Conservation (phyloP, 176 grass and related monocot genomes). For the Bothriochloa decipiens region DNA sequence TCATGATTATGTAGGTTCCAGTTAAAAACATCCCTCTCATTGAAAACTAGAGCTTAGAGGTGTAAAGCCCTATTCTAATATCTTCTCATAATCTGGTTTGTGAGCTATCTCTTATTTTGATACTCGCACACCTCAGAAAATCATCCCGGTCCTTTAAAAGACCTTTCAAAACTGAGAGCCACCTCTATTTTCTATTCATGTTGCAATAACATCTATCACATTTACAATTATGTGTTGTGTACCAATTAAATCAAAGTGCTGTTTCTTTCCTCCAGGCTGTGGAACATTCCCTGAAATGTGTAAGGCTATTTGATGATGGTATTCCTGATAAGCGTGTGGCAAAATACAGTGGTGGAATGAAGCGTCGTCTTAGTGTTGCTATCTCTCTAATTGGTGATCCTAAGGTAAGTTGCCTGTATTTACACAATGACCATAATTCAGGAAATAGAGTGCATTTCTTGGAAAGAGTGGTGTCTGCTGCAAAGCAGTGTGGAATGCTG, state of each 20-base stretch:
- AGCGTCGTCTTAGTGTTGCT: slow-evolving; percentile 80
- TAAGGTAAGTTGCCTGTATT: slow-evolving; percentile 51
- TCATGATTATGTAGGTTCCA: too few relatives aligned
- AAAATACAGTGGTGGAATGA: slow-evolving; percentile 92
- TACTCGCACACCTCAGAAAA: not conserved
- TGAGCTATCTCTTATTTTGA: not conserved
- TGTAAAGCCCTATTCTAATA: too few relatives aligned
- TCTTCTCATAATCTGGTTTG: not conserved
- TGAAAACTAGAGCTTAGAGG: too few relatives aligned
- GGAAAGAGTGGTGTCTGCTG: not conserved
- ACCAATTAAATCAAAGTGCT: not conserved
- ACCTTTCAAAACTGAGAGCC: not conserved
- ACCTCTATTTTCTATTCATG: not conserved
- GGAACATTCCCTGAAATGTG: slow-evolving; percentile 70
- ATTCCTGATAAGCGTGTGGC: slow-evolving; percentile 66
- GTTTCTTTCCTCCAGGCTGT: slow-evolving; percentile 62
- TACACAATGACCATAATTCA: not conserved
- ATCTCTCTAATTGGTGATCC: slow-evolving; percentile 78
- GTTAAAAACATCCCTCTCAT: too few relatives aligned
- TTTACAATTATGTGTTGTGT: not conserved
- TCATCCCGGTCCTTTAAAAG: not conserved
- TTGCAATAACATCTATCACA: not conserved
- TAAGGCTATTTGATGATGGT: slow-evolving; percentile 58
- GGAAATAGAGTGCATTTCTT: not conserved
- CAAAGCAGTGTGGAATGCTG: not conserved